Conservation (phyloP, 345 rosid species). For the Citrus trifoliata region DNA sequence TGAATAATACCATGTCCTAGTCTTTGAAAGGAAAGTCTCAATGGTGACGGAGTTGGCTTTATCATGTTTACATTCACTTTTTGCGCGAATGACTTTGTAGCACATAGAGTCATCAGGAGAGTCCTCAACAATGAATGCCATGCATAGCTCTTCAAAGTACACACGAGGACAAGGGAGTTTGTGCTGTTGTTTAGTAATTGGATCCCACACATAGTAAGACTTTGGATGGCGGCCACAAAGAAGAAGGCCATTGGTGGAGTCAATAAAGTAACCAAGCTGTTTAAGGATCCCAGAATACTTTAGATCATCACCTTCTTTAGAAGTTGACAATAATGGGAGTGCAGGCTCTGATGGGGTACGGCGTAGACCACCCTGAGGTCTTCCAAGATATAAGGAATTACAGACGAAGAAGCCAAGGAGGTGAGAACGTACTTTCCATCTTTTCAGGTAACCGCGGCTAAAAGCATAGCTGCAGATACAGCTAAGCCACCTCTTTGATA, state of each 20-base stretch:
- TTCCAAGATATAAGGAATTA: slow-evolving; percentile 50
- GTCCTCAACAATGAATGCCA: slow-evolving; percentile 56
- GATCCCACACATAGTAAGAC: slow-evolving; percentile 59
- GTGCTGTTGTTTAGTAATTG: slow-evolving; percentile 23
- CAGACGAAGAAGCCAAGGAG: slow-evolving; percentile 58
- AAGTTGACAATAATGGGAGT: slow-evolving; percentile 49
- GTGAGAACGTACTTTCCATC: slow-evolving; percentile 40
- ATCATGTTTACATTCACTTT: slow-evolving; percentile 36
- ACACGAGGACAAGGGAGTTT: slow-evolving; percentile 55
- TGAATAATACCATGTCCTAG: slow-evolving; percentile 51
- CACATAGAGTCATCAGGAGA: slow-evolving; percentile 29
- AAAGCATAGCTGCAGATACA: slow-evolving; percentile 45
- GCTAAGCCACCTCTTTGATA: slow-evolving; percentile 61
- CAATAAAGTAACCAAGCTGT: slow-evolving; percentile 59
- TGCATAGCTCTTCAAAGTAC: slow-evolving; percentile 48
- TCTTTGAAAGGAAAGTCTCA: slow-evolving; percentile 53
- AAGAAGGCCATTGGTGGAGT: slow-evolving; percentile 54
- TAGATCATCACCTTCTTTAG: slow-evolving; percentile 53
- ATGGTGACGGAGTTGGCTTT: slow-evolving; percentile 33
- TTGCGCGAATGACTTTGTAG: slow-evolving; percentile 57
- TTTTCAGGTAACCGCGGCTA: slow-evolving; percentile 36
- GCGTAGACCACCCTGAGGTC: slow-evolving; percentile 26
- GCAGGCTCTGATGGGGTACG: slow-evolving; percentile 54
- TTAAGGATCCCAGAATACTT: slow-evolving; percentile 43
- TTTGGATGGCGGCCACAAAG: slow-evolving; percentile 74